Evolutionary conservation across 495 filamentous ascomycete genomes (phyloP), one percentile per base, ranked within the genome.

Genomic region (Monascus purpureus): DNA sequence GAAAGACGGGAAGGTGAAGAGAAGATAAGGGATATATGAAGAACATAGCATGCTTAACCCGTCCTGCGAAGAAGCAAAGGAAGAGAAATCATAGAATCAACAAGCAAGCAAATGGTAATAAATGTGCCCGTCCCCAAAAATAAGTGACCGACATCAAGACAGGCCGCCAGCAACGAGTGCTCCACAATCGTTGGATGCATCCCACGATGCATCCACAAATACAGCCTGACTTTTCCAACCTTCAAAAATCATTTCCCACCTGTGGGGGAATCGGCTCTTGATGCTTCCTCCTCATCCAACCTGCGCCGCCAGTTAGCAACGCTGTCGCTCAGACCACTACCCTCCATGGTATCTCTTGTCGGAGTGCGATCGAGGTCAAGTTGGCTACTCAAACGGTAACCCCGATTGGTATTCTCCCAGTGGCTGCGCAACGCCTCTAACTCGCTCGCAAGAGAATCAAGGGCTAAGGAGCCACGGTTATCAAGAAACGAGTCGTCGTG

Each of bases 391-490:
- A 93, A 61, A 11, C 88, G 77, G 49, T 95, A 94, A 40, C 80
- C 88, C 55, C 87, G 87, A 57, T 87, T 94, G 25, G 85, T 94
- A 28, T 78, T 79, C 55, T 96, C 87, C 88, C 92, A 96, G 38
- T 93, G 90, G 19, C 62, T 77, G 19, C 88, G 76, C 24, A 96
- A 67, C 12, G 78, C 71, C 35, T 97, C 90, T 3, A 99, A 72
- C 55, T 99, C 90, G 32, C 73, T 79, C 13, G 92, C 88, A 2
- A 99, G 69, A 26, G 77, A 85, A 49, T 96, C 90, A 6, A 99
- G 66, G 12, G 90, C 90, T 45, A 84, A 70, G 17, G 78, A 85
- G 41, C 84, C 84, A 35, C 87, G 73, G 31, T 70, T 75, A 29
- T 73, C 72, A 13, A 51, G 55, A 36, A 77, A 84, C 28, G 65